Conservation (phyloP, 2,329 filamentous ascomycete species). For the Myriosclerotinia curreyana region DNA sequence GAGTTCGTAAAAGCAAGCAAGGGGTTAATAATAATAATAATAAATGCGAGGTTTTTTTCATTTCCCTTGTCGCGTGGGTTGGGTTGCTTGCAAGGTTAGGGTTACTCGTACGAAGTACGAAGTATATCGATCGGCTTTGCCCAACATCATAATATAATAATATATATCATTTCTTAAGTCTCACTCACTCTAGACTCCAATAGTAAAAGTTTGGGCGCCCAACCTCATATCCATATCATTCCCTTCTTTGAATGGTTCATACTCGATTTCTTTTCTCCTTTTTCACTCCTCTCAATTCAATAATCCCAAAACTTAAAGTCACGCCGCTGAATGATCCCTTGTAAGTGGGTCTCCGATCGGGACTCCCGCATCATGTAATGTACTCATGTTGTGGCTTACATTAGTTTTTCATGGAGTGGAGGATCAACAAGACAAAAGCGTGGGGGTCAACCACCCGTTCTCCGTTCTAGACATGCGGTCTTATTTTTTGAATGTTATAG, state of each 20-base stretch:
- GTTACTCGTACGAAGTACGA: no score
- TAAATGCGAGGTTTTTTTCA: no score
- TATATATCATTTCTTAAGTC: no score
- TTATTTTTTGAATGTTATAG: neutral
- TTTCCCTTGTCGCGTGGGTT: no score
- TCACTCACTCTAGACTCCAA: no score
- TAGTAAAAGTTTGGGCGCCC: neutral
- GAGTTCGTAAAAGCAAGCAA: no score
- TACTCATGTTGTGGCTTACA: slow-evolving; percentile 18
- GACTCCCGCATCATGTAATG: slow-evolving; percentile 17
- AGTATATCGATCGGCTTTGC: no score
- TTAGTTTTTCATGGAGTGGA: slow-evolving; percentile 7
- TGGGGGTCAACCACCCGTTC: slow-evolving; percentile 19
- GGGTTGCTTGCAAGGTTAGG: no score
- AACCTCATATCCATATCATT: slow-evolving; percentile 1
- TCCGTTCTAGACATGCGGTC: neutral
- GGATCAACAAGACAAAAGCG: slow-evolving; percentile 9
- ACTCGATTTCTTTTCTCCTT: neutral
- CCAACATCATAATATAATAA: no score
- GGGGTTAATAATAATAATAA: no score
- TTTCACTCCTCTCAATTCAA: neutral
- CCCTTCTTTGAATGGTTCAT: neutral
- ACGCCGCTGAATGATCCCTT: slow-evolving; percentile 9
- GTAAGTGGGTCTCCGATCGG: slow-evolving; percentile 12
- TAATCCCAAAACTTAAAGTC: slow-evolving; percentile 4